Percentiles rank a stretch among this genome's conserved stretches.
Evolutionary conservation across 306 rosid genomes (phyloP).

Genomic region (Cicer bijugum): DNA sequence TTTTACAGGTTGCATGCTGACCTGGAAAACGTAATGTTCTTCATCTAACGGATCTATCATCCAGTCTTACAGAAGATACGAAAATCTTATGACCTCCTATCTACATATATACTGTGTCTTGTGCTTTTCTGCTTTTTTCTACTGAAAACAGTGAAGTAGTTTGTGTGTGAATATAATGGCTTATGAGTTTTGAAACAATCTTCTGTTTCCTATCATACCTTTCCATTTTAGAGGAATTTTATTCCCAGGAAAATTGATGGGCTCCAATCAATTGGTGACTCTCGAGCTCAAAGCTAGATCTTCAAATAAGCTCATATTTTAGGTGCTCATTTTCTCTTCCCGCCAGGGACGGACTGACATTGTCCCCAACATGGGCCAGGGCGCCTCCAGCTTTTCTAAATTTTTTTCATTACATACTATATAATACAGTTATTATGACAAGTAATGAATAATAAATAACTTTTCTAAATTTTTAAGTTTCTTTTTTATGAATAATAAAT

Average conservation of each 20-base stretch:
- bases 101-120: constrained; percentile 14
- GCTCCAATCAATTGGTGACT: background rate
- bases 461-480: too few species aligned
- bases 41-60: constrained; percentile 45
- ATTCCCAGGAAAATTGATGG: background rate
- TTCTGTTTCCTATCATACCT: constrained; percentile 19
- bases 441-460: too few species aligned
- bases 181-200: constrained; percentile 19
- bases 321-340: constrained; percentile 7
- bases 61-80: background rate
- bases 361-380: too few species aligned
- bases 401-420: too few species aligned
- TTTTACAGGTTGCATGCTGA: constrained; percentile 60
- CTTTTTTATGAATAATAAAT: too few species aligned
- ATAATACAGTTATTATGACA: too few species aligned
- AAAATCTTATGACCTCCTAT: constrained; percentile 13
- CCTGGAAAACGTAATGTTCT: constrained; percentile 70
- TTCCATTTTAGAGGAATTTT: constrained; percentile 9
- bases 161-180: constrained; percentile 70
- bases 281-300: constrained; percentile 17
- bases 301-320: background rate
- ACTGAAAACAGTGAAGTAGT: constrained; percentile 34
- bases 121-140: constrained; percentile 42
- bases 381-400: too few species aligned
- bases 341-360: too few species aligned